A percentile compares a stretch with the other conserved stretches of the same genome.
phyloP scores from a whole-genome alignment of 257 asterid species.

The Solanum bulbocastanum region DNA sequence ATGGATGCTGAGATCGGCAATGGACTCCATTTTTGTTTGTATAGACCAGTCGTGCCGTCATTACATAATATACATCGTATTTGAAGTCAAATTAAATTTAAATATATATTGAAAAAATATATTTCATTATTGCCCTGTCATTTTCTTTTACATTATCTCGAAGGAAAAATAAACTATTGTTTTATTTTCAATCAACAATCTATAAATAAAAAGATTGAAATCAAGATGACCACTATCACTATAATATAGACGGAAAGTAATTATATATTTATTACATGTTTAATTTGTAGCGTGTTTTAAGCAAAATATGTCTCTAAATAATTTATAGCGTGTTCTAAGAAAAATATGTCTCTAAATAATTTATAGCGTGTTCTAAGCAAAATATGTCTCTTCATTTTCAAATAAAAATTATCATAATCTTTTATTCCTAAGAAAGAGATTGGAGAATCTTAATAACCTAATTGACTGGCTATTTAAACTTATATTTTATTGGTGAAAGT shows the following conservation, averaged over 20 bases:
- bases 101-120: fast-evolving
- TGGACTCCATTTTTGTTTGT: background rate
- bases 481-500: too few relatives aligned
- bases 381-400: background rate
- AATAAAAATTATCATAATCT: background rate
- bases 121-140: background rate
- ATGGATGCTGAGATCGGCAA: background rate
- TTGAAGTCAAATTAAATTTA: fast-evolving
- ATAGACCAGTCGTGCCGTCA: background rate
- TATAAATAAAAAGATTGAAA: background rate
- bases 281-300: background rate
- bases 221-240: background rate
- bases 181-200: background rate
- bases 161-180: background rate
- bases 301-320: background rate
- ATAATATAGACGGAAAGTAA: background rate
- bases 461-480: too few relatives aligned
- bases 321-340: background rate
- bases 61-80: too few relatives aligned
- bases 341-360: background rate
- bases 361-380: background rate
- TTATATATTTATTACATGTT: background rate
- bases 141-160: background rate
- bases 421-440: background rate
- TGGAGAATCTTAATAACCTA: background rate